Conservation (phyloP, 352 stramenopile species). For the Globisporangium spinosum region DNA sequence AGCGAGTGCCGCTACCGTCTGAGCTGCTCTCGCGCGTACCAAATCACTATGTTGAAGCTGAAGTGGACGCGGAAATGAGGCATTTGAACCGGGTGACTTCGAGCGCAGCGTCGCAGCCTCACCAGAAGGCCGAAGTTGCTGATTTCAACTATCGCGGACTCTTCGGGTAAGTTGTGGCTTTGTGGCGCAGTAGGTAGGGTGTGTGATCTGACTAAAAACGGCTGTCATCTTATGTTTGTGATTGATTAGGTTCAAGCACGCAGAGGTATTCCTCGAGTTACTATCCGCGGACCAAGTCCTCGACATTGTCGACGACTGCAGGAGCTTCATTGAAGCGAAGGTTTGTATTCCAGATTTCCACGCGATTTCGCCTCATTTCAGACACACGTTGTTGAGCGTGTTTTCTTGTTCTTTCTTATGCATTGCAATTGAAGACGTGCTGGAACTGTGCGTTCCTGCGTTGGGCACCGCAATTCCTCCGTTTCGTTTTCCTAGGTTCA, state of each 20-base stretch:
- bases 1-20: constrained; percentile 29
- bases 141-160: not conserved
- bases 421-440: constrained; percentile 54
- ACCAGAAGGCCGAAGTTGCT: not conserved
- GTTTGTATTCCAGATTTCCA: constrained; percentile 16
- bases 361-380: not conserved
- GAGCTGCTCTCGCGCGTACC: constrained; percentile 22
- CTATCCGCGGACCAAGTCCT: constrained; percentile 28
- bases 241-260: constrained; percentile 18
- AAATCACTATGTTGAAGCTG: constrained; percentile 23
- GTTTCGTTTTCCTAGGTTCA: constrained; percentile 64
- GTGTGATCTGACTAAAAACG: not conserved
- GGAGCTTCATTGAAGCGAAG: constrained; percentile 35
- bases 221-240: not conserved
- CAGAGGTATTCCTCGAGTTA: constrained; percentile 25
- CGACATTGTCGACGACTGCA: constrained; percentile 31
- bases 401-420: not conserved
- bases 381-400: not conserved
- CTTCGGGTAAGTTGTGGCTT: constrained; percentile 10
- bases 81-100: constrained; percentile 11
- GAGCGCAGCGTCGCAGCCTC: constrained; percentile 20
- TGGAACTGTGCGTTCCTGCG: constrained; percentile 68
- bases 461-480: constrained; percentile 68
- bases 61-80: constrained; percentile 2
- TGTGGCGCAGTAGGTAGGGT: not conserved